Evolutionary conservation across 352 stramenopile species (phyloP).

Genomic region (Peronospora destructor): DNA sequence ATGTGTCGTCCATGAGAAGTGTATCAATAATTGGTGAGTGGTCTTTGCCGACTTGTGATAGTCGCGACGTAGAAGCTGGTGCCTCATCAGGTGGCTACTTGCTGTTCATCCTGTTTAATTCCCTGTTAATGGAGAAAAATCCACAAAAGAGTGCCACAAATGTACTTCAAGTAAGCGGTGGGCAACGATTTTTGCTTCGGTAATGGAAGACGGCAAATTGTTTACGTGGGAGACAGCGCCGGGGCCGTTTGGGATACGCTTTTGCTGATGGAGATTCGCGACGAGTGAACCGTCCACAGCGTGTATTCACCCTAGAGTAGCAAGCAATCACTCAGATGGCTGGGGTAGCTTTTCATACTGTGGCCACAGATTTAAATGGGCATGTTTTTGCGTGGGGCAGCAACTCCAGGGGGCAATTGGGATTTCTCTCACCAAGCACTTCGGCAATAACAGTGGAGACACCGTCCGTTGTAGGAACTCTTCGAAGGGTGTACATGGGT

Average conservation of each 20-base stretch:
- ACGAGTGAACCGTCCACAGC: slow-evolving; percentile 32
- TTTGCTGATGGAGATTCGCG: slow-evolving; percentile 38
- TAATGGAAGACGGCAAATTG: too few species aligned
- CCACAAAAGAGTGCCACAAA: slow-evolving; percentile 1
- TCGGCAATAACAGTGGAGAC: slow-evolving; percentile 22
- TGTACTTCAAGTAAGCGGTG: slow-evolving; percentile 36
- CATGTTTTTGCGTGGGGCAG: slow-evolving; percentile 71
- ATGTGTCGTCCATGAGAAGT: too few species aligned
- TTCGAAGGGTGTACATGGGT: slow-evolving; percentile 51
- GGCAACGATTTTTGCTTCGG: slow-evolving; percentile 48
- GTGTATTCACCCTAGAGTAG: slow-evolving; percentile 29
- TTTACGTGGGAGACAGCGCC: slow-evolving; percentile 51
- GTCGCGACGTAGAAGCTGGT: not conserved
- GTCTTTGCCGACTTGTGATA: slow-evolving; percentile 23
- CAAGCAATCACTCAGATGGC: slow-evolving; percentile 46
- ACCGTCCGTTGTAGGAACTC: slow-evolving; percentile 40
- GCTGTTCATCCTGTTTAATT: slow-evolving; percentile 21
- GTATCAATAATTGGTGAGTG: slow-evolving; percentile 47
- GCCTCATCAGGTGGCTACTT: not conserved
- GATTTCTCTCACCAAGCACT: slow-evolving; percentile 26
- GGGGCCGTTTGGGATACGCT: slow-evolving; percentile 53
- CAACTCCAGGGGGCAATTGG: slow-evolving; percentile 47
- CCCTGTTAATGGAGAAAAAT: slow-evolving; percentile 4
- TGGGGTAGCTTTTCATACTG: slow-evolving; percentile 61
- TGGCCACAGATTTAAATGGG: slow-evolving; percentile 70